Evolutionary conservation across 352 stramenopile genomes (phyloP), one percentile per base, ranked within the genome.

Genomic region (Pythium guiyangense): DNA sequence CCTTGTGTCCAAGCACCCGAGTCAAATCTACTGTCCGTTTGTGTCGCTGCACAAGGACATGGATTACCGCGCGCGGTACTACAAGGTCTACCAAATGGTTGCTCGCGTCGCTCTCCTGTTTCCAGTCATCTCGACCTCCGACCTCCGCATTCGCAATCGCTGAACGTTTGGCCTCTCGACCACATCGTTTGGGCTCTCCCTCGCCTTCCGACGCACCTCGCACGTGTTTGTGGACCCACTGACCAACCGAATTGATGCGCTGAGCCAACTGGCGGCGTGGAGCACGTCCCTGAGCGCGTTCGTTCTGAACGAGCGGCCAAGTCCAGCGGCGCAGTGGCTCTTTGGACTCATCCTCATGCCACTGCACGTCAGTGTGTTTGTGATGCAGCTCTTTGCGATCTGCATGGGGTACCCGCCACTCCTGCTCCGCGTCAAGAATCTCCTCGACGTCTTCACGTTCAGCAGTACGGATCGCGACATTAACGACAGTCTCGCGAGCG

Each of bases 81-180:
- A 80, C 59, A 78, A 78, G 52, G 64, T 80, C 0, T 59, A 72
- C 4, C 62, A 76, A 48, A 57, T 84, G 29, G 20, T 74, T 3
- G 59, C 73, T 4, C 80, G 79, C 49, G 53, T 77, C 17, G 55
- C 53, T 17, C 59, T 80, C 18, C 61, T 63, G 4, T 25, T 75
- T 25, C 69, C 66, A 6, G 45, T 79, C 35, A 51, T 80, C 0
- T 18, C 67, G n/a, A 53, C 66, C 9, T 35, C 55, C 25, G 45
- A 53, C 18, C 46, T 25, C 8, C 54, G 63, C 12, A 71, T 69
- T 12, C 70, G 52, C 15, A 77, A 73, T 43, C 35, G 63, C 11
- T 68, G 64, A 11, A 70, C 70, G 2, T 78, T 79, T 55, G 69
- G 46, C 66, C 71, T 3, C 53, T 79, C 0, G 71, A 78, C 49